A percentile compares a stretch with the other conserved stretches of the same genome.
Evolutionary conservation across 2,329 filamentous ascomycete genomes (phyloP).

Genomic region (Calonectria pauciramosa): DNA sequence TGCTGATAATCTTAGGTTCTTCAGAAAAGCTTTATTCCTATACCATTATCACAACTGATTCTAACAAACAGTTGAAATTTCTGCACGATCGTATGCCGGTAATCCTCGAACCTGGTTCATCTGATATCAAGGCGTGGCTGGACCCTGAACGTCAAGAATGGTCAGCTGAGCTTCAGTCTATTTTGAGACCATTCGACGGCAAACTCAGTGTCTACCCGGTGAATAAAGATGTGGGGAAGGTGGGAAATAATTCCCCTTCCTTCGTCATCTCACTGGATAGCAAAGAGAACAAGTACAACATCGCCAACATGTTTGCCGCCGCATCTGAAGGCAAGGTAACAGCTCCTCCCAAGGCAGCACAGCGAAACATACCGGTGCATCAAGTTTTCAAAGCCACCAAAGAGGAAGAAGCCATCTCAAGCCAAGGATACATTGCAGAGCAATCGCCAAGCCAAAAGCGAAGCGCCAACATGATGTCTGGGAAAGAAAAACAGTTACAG

Average conservation of each 20-base stretch:
- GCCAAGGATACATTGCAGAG: neutral
- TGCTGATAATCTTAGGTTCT: slow-evolving; percentile 32
- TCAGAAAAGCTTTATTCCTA: slow-evolving; percentile 86
- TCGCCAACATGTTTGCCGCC: neutral
- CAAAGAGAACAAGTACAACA: slow-evolving; percentile 87
- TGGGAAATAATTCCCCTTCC: slow-evolving; percentile 87
- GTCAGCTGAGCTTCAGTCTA: slow-evolving; percentile 81
- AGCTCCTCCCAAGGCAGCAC: neutral
- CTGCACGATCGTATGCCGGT: slow-evolving; percentile 97
- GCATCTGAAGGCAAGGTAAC: neutral
- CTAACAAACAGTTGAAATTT: slow-evolving; percentile 86
- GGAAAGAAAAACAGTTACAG: neutral
- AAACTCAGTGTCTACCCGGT: slow-evolving; percentile 90
- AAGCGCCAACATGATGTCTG: neutral
- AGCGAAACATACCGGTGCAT: neutral
- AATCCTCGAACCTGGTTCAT: slow-evolving; percentile 82
- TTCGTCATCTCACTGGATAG: slow-evolving; percentile 89
- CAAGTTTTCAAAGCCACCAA: neutral
- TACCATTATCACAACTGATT: slow-evolving; percentile 92
- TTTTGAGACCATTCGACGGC: slow-evolving; percentile 84
- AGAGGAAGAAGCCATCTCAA: too few relatives aligned
- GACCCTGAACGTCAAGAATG: slow-evolving; percentile 80
- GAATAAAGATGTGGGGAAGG: slow-evolving; percentile 90
- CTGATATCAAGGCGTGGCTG: slow-evolving; percentile 80
- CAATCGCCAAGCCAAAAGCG: neutral